Evolutionary conservation across 2,329 filamentous ascomycete species (phyloP), one percentile per base, ranked within the genome.

Genomic region (Colletotrichum karsti): DNA sequence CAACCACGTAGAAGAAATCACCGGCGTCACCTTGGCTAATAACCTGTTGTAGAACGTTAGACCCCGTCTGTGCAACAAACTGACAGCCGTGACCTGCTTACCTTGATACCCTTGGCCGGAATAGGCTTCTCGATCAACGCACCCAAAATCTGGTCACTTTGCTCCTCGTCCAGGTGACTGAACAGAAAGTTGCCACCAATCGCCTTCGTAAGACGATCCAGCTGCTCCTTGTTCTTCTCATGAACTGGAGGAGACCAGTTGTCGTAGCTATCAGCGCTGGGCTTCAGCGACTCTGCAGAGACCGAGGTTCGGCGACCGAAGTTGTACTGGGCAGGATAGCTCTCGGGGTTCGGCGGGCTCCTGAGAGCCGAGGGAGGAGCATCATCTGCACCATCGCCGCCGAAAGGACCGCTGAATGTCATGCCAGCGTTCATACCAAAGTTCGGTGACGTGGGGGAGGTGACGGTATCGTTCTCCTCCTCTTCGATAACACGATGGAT

Each of bases 1-100:
- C 96, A 18, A 98, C 94, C 26, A 99, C 91, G 79, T 99, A 99
- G 83, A 99, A 99, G 84, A 93, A 98, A 81, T 99, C 96, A 46
- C 96, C 96, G 1, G 95, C 92, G 76, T 98, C 96, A 62, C 96
- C 96, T 83, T 99, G 96, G 55, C 91, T 92, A 73, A 99, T 98
- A 66, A 99, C 94, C 87, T 97, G 87, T 44, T 55, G 41, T n/a
- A 41, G 2, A 33, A 8, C 70, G 75, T 79, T 63, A 81, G 71
- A 48, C 67, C 28, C 9, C 37, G 30, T n/a, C 39, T 55, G n/a
- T 54, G 46, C 13, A 41, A 42, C 33, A 33, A 26, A 22, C 5
- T 24, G 9, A 13, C 22, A 7, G 20, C 13, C 6, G n/a, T 56
- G 63, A 42, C 15, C 18, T 30, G 66, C 80, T 64, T 77, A 90